Percentiles rank a stretch among this genome's conserved stretches.
Evolutionary conservation across 495 filamentous ascomycete genomes (phyloP).

Genomic region (Lasiosphaeria miniovina): DNA sequence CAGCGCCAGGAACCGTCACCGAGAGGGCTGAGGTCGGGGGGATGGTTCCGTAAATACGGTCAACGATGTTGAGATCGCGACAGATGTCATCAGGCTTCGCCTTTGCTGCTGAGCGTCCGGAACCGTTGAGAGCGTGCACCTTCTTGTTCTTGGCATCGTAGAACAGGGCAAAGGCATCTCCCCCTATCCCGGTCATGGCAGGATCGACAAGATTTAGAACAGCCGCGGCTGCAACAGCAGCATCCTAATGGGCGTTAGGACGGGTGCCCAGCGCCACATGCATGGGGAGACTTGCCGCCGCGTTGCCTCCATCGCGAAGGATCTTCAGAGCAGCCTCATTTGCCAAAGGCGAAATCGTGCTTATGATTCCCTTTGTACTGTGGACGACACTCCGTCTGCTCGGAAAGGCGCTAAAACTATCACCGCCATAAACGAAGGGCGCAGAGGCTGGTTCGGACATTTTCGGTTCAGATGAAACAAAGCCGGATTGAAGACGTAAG

Average conservation of each 20-base stretch:
- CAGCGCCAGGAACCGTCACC: conserved; percentile 73
- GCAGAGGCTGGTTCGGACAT: neutral
- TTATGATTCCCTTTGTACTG: conserved; percentile 75
- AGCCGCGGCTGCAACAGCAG: conserved; percentile 48
- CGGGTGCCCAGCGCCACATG: neutral
- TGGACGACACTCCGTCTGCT: conserved; percentile 78
- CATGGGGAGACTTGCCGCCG: conserved; percentile 55
- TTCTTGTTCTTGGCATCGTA: conserved; percentile 70
- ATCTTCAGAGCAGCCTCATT: conserved; percentile 71
- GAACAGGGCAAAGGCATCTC: conserved; percentile 83
- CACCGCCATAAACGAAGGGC: conserved; percentile 49
- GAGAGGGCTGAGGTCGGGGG: conserved; percentile 64
- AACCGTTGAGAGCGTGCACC: conserved; percentile 73
- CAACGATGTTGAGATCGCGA: conserved; percentile 59
- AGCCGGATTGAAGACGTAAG: neutral
- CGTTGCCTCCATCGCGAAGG: conserved; percentile 74
- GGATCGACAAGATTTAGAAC: conserved; percentile 80
- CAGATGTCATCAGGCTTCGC: conserved; percentile 59
- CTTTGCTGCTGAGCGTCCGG: conserved; percentile 62
- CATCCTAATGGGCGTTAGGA: conserved; percentile 15
- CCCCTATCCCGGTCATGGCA: conserved; percentile 76
- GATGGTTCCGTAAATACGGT: conserved; percentile 48
- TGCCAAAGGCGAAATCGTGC: conserved; percentile 77
- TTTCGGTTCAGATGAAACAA: neutral
- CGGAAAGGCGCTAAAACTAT: conserved; percentile 57